Conservation (phyloP, 768 basidiomycete genomes). For the Tylopilus sp. region DNA sequence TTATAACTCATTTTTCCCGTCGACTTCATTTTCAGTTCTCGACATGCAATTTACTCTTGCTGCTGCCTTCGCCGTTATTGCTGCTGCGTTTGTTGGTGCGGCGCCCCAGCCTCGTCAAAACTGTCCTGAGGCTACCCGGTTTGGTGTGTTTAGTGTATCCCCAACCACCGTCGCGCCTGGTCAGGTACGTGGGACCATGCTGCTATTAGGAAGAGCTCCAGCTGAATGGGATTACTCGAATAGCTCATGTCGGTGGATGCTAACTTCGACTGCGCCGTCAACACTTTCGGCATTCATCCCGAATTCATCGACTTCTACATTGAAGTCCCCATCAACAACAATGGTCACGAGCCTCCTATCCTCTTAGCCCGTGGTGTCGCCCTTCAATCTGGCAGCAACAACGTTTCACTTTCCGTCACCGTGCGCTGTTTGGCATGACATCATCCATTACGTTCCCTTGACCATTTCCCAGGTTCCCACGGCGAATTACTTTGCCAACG, state of each 20-base stretch:
- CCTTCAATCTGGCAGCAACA: slow-evolving; percentile 4
- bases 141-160: slow-evolving; percentile 15
- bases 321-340: slow-evolving; percentile 32
- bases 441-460: background rate
- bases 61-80: slow-evolving; percentile 7
- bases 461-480: slow-evolving; percentile 20
- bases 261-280: slow-evolving; percentile 27
- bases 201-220: background rate
- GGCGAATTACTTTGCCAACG: slow-evolving; percentile 19
- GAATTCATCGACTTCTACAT: slow-evolving; percentile 32
- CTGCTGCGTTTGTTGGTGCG: slow-evolving; percentile 15
- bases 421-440: slow-evolving; percentile 3
- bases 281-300: slow-evolving; percentile 14
- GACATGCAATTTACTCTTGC: slow-evolving; percentile 19
- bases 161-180: slow-evolving; percentile 24
- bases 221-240: slow-evolving; percentile 2
- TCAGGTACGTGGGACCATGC: slow-evolving; percentile 14
- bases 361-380: slow-evolving; percentile 24
- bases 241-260: slow-evolving; percentile 21
- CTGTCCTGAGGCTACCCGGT: slow-evolving; percentile 23
- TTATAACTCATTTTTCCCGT: background rate
- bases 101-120: slow-evolving; percentile 18
- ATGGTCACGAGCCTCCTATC: slow-evolving; percentile 29
- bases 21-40: background rate
- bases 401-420: slow-evolving; percentile 15